Evolutionary conservation across 148 eudicot genomes (phyloP), one percentile per base, ranked within the genome.

Genomic region (Polygonum aviculare): DNA sequence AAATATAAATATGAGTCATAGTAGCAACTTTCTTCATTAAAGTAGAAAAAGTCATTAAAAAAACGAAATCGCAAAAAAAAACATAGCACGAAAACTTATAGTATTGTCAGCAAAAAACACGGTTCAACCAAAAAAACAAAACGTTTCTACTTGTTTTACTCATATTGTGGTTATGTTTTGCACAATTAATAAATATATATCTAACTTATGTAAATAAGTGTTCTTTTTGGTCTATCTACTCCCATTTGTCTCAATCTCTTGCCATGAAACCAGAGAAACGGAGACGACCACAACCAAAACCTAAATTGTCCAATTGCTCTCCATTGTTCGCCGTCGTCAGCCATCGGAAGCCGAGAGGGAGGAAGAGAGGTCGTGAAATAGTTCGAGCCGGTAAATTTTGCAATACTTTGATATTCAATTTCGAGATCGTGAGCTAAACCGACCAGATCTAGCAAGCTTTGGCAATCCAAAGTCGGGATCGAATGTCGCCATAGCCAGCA

Each of bases 391-490:
- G 19, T 5, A 2, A 67, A 38, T 12, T 33, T 35, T 63, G 15
- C 2, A 38, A 15, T 35, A 16, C 36, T 19, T 21, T 67, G 38
- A 33, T 62, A 62, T 22, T 62, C 69, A 62, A 31, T 12, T 7
- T 67, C 44, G 21, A 35, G 19, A 36, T 67, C 72, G 44, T 31
- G 72, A 18, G 72, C 44, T 41, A 1, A 67, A 10, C 72, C 19
- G 44, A 67, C 44, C 45, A 67, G 72, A 67, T 67, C 72, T 67
- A 35, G 72, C 72, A 67, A 67, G 69, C 72, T 36, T 38, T 67
- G 44, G 3, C 45, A 38, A 38, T 67, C 41, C 10, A 67, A 9
- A 21, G 72, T 12, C n/a, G 72, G 9, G 45, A 16, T 67, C 3
- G 45, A 67, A 36, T 35, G 21, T 67, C 72, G 72, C 72, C 72